A percentile compares a stretch with the other conserved stretches of the same genome.
Evolutionary conservation across 371 early-diverging fungal species (phyloP).

Genomic region (Mortierella sp.): DNA sequence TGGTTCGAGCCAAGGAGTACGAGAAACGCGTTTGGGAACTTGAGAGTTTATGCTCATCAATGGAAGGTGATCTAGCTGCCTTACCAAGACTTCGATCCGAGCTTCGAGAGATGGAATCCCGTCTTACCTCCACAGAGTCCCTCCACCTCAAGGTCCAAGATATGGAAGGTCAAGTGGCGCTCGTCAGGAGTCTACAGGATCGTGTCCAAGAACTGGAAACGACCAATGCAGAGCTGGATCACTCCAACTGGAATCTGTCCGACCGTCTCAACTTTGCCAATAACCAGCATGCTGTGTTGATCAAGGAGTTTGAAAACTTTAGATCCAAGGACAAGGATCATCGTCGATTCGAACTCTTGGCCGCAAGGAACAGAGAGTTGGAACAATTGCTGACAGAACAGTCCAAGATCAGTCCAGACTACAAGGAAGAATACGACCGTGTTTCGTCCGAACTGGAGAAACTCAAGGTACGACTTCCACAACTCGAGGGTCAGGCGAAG

Average conservation of each 20-base stretch:
- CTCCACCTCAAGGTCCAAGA: slow-evolving; percentile 20
- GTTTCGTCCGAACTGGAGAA: slow-evolving; percentile 23
- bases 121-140: slow-evolving; percentile 12
- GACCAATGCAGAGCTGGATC: slow-evolving; percentile 32
- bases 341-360: slow-evolving; percentile 23
- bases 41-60: slow-evolving; percentile 14
- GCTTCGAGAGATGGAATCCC: slow-evolving; percentile 16
- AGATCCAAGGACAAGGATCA: slow-evolving; percentile 33
- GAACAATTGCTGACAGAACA: slow-evolving; percentile 15
- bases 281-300: slow-evolving; percentile 30
- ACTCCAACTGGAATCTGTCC: slow-evolving; percentile 26
- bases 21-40: slow-evolving; percentile 35
- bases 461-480: slow-evolving; percentile 27
- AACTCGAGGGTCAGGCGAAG: slow-evolving; percentile 37
- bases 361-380: slow-evolving; percentile 20
- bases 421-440: slow-evolving; percentile 32
- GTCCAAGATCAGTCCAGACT: slow-evolving; percentile 16
- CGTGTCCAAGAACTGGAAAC: slow-evolving; percentile 33
- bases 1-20: slow-evolving; percentile 22
- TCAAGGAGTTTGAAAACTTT: slow-evolving; percentile 30
- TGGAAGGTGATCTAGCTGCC: slow-evolving; percentile 12
- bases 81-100: slow-evolving; percentile 14
- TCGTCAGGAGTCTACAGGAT: slow-evolving; percentile 21
- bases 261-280: slow-evolving; percentile 30
- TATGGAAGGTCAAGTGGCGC: slow-evolving; percentile 21